A percentile compares a stretch with the other conserved stretches of the same genome.
phyloP scores from a whole-genome alignment of 139 green algal genomes.

The Microglena sp. region DNA sequence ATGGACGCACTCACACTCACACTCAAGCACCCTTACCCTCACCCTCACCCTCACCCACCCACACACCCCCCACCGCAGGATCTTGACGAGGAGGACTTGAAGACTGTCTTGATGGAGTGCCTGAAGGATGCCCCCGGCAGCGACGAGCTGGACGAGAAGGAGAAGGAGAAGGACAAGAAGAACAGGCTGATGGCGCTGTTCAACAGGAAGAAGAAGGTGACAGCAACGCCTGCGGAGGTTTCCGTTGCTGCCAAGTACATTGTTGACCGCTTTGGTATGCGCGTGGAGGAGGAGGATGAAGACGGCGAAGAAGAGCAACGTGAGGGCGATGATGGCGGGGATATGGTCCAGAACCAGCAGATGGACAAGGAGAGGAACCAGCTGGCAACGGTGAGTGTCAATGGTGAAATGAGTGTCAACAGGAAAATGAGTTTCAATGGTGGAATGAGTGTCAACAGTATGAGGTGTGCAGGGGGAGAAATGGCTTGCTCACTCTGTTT shows the following conservation, averaged over 20 bases:
- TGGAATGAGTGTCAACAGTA: too few relatives aligned
- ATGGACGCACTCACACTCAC: neutral
- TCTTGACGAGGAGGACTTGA: slow-evolving; percentile 47
- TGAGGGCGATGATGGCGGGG: slow-evolving; percentile 1
- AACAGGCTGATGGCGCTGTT: slow-evolving; percentile 7
- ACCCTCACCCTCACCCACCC: too few relatives aligned
- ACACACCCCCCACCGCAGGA: too few relatives aligned
- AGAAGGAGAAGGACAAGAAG: neutral
- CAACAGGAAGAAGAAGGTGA: slow-evolving; percentile 6
- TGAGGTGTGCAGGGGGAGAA: too few relatives aligned
- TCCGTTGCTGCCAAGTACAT: slow-evolving; percentile 33
- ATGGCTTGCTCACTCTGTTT: too few relatives aligned
- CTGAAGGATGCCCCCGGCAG: slow-evolving; percentile 28
- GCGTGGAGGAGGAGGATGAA: slow-evolving; percentile 25
- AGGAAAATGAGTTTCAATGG: too few relatives aligned
- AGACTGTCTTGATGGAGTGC: slow-evolving; percentile 41
- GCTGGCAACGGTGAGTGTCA: too few relatives aligned
- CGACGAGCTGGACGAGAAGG: slow-evolving; percentile 14
- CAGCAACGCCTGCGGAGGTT: slow-evolving; percentile 21
- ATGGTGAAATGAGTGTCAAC: neutral
- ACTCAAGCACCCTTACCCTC: neutral
- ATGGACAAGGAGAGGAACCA: neutral
- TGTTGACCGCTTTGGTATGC: slow-evolving; percentile 39
- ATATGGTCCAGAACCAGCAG: neutral
- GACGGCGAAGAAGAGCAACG: slow-evolving; percentile 9